These are phyloP conservation scores for Seiridium cupressi DNA, from an alignment of 2,329 filamentous ascomycete species.

Conservation along the genomic window DNA sequence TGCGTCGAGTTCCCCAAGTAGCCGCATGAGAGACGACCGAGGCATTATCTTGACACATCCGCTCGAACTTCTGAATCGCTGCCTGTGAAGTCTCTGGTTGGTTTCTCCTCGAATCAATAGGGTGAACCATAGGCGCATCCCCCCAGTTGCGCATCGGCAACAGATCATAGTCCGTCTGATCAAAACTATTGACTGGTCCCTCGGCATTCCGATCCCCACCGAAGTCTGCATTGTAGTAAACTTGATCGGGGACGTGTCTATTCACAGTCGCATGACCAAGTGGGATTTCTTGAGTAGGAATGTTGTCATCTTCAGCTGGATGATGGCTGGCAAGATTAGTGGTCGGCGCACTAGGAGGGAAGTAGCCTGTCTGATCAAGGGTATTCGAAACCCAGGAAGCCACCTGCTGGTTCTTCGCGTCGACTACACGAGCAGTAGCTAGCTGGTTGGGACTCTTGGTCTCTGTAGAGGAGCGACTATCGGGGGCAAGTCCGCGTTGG, in stretches of 20 bases:
- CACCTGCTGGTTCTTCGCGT: conserved; percentile 50
- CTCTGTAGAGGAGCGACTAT: conserved; percentile 40
- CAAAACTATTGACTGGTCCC: conserved; percentile 36
- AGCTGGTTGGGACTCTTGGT: conserved; percentile 49
- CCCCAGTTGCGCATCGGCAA: conserved; percentile 50
- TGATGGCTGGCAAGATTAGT: conserved; percentile 13
- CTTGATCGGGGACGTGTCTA: conserved; percentile 44
- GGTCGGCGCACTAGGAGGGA: conserved; percentile 10
- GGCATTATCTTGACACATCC: conserved; percentile 51
- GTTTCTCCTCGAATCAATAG: conserved; percentile 24
- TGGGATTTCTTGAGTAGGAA: conserved; percentile 40
- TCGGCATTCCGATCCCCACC: conserved; percentile 13
- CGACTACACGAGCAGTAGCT: conserved; percentile 35
- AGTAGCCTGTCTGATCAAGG: conserved; percentile 12
- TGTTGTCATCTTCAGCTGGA: conserved; percentile 31
- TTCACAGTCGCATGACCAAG: conserved; percentile 50
- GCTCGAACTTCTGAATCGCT: conserved; percentile 52
- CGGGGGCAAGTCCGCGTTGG: conserved; percentile 46
- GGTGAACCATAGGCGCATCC: conserved; percentile 44
- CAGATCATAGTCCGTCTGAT: conserved; percentile 45
- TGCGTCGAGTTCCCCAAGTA: conserved; percentile 68
- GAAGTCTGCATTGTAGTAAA: conserved; percentile 36
- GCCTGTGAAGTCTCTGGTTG: conserved; percentile 52
- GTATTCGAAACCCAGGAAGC: conserved; percentile 44
- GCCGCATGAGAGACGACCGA: conserved; percentile 63